These are phyloP conservation scores for Saturnispora saitoi DNA, from an alignment of 805 yeast species.

Conservation along the genomic window DNA sequence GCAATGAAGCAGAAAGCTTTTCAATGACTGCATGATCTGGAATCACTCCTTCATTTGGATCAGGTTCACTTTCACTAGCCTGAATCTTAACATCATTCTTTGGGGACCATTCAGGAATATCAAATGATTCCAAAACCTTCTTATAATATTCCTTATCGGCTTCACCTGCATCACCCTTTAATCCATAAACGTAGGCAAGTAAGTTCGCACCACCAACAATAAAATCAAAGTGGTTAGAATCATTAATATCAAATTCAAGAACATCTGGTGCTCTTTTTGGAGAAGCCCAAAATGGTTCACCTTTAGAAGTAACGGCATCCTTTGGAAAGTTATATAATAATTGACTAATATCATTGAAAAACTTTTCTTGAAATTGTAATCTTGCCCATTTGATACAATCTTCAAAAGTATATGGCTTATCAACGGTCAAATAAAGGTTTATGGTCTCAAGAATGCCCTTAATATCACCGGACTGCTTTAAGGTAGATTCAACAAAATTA, in stretches of 20 bases:
- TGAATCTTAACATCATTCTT: constrained; percentile 71
- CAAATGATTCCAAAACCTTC: constrained; percentile 41
- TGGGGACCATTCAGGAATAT: constrained; percentile 64
- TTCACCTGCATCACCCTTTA: constrained; percentile 61
- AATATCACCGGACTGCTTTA: constrained; percentile 88
- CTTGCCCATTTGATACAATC: constrained; percentile 97
- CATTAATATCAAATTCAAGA: constrained; percentile 64
- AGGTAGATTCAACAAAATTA: constrained; percentile 80
- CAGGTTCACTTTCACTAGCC: constrained; percentile 80
- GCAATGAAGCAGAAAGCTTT: constrained; percentile 66
- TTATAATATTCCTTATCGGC: constrained; percentile 41
- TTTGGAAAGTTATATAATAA: constrained; percentile 89
- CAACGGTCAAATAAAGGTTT: constrained; percentile 52
- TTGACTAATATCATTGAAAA: constrained; percentile 79
- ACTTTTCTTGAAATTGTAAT: constrained; percentile 76
- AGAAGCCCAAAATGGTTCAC: constrained; percentile 96
- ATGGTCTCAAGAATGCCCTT: constrained; percentile 81
- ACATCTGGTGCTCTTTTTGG: constrained; percentile 94
- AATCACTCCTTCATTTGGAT: constrained; percentile 53
- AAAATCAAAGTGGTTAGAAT: constrained; percentile 74
- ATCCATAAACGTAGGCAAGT: constrained; percentile 83
- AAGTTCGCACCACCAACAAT: constrained; percentile 85
- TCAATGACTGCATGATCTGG: constrained; percentile 58
- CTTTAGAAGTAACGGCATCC: constrained; percentile 83
- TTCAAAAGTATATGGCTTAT: constrained; percentile 83